Percentiles rank a stretch among this genome's conserved stretches.
Conservation (phyloP, 2,329 filamentous ascomycete species). For the Botrytis hyacinthi region DNA sequence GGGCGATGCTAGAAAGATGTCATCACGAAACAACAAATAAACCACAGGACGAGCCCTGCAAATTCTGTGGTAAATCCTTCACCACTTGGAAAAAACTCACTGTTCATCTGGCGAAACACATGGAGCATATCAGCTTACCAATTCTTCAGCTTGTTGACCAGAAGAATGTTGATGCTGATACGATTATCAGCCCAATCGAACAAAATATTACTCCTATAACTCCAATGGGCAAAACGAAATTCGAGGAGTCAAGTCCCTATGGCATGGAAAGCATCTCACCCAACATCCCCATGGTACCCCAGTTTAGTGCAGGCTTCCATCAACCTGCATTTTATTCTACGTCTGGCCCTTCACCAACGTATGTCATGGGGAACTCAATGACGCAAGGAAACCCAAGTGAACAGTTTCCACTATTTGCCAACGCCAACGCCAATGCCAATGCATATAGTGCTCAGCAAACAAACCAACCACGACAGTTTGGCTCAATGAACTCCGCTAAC, state of each 20-base stretch:
- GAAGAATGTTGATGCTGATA: slow-evolving; percentile 56
- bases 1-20: slow-evolving; percentile 75
- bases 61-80: slow-evolving; percentile 80
- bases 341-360: slow-evolving; percentile 23
- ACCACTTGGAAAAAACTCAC: slow-evolving; percentile 89
- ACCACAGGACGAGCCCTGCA: slow-evolving; percentile 75
- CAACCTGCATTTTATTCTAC: slow-evolving; percentile 29
- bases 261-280: slow-evolving; percentile 33
- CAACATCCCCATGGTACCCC: slow-evolving; percentile 26
- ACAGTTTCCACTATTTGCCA: slow-evolving; percentile 28
- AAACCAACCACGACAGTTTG: slow-evolving; percentile 28
- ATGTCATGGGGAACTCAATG: slow-evolving; percentile 28
- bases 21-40: slow-evolving; percentile 64
- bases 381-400: slow-evolving; percentile 25
- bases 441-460: slow-evolving; percentile 27
- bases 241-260: slow-evolving; percentile 34
- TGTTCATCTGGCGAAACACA: slow-evolving; percentile 89
- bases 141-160: slow-evolving; percentile 61
- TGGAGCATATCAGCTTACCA: slow-evolving; percentile 87
- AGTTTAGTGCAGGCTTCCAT: slow-evolving; percentile 30
- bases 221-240: slow-evolving; percentile 30
- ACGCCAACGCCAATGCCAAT: slow-evolving; percentile 26
- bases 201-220: slow-evolving; percentile 36
- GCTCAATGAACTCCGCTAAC: slow-evolving; percentile 24
- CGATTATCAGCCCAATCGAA: slow-evolving; percentile 66